Conservation (phyloP, 495 filamentous ascomycete species). For the Filosporella fistucella region DNA sequence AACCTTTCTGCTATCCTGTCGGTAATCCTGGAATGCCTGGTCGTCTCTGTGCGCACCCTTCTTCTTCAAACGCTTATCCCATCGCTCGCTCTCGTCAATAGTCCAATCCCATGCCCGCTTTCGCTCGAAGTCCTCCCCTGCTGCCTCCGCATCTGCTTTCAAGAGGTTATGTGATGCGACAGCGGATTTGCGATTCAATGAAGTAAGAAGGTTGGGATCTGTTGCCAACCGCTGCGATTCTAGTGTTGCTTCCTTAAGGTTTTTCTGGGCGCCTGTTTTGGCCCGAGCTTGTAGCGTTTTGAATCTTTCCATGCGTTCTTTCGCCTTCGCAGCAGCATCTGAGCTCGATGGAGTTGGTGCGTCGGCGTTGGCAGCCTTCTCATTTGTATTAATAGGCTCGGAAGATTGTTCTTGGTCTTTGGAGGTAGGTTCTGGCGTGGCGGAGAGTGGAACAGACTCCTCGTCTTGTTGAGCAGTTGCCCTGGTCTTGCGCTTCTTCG, state of each 20-base stretch:
- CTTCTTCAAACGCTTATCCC: conserved; percentile 87
- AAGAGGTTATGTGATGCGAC: conserved; percentile 89
- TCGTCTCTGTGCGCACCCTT: conserved; percentile 78
- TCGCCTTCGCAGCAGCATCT: conserved; percentile 41
- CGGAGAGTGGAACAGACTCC: conserved; percentile 6
- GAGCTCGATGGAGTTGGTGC: conserved; percentile 12
- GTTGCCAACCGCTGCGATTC: conserved; percentile 77
- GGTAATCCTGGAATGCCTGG: conserved; percentile 88
- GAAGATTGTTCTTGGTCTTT: conserved; percentile 8
- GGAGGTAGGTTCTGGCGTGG: conserved; percentile 10
- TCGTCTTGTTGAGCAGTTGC: conserved; percentile 21
- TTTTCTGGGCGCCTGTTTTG: conserved; percentile 71
- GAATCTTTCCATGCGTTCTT: conserved; percentile 65
- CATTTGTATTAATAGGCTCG: background rate
- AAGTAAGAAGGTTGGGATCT: conserved; percentile 67
- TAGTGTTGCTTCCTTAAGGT: conserved; percentile 76
- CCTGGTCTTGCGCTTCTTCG: conserved; percentile 44
- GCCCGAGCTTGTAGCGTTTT: conserved; percentile 81
- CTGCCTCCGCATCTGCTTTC: conserved; percentile 81
- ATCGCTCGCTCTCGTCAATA: conserved; percentile 84
- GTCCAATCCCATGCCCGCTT: conserved; percentile 99
- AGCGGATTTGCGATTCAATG: conserved; percentile 73
- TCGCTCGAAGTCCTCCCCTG: conserved; percentile 90
- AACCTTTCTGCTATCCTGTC: conserved; percentile 78
- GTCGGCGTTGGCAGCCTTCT: conserved; percentile 2